Conservation (phyloP, 2,329 filamentous ascomycete genomes). For the Pseudogymnoascus destructans region DNA sequence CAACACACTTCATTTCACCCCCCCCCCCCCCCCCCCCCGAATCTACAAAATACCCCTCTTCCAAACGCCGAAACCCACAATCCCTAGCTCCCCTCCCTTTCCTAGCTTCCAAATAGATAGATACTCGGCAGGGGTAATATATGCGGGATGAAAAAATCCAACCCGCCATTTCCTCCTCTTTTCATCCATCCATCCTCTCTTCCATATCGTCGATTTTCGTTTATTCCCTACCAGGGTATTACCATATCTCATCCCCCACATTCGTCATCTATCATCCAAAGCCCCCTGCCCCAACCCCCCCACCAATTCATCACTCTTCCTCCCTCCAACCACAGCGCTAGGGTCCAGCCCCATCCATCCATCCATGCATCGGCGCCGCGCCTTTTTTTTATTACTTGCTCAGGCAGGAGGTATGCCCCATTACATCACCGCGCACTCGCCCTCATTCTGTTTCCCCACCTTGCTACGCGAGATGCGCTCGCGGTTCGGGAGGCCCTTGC, state of each 20-base stretch:
- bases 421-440: slow-evolving; percentile 77
- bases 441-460: slow-evolving; percentile 72
- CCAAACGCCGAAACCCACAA: not conserved
- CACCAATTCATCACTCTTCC: not conserved
- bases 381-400: not conserved
- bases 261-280: not conserved
- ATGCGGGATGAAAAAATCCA: not conserved
- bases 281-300: too few relatives aligned
- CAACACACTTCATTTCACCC: not conserved
- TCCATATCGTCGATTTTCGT: not conserved
- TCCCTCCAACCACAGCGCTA: not conserved
- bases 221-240: not conserved
- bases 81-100: not conserved
- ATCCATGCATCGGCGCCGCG: not conserved
- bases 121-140: not conserved
- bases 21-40: too few relatives aligned
- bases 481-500: slow-evolving; percentile 55
- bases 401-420: not conserved
- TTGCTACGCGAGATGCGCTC: slow-evolving; percentile 73
- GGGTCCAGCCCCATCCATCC: not conserved
- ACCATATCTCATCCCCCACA: not conserved
- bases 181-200: not conserved
- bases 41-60: not conserved
- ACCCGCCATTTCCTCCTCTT: not conserved
- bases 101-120: not conserved